Base-by-base conservation (phyloP, 1,139 yeast genomes). In the Taiozyma sp. region DNA sequence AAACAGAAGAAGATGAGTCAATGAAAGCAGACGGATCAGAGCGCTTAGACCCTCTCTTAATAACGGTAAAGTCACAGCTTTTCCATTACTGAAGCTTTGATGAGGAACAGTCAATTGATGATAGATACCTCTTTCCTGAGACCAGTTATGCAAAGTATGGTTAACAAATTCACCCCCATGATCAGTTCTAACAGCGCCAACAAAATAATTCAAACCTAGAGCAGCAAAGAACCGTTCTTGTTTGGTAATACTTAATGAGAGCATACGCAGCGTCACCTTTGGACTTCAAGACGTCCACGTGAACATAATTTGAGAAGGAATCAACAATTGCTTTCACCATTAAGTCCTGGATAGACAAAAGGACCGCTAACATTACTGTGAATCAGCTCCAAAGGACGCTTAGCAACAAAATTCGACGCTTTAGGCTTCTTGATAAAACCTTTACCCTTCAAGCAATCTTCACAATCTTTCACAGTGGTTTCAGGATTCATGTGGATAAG, bases 161-260 rank as follows among this genome's bases (percentile, higher is more conserved):
- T 44, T 44, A 19, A 35, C 32, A 35, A 44, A 37, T 28, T 44
- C 47, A 8, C 43, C 47, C 9, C 47, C 47, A 16, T 44, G 32
- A n/a, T 44, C 47, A 28, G 22, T 34, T 13, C 37, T 10, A 3
- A 34, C 37, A 13, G 37, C 37, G 4, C 37, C 37, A 34, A 34
- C 37, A 14, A 34, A 13, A 34, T 8, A 14, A 14, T 10, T 2
- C 6, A 5, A 34, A 14, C 37, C 19, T 4, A 8, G 4, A 14
- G 37, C 37, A 14, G 37, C 37, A 34, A 34, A 10, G 13, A 14
- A 34, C 8, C 37, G n/a, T 34, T 34, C 37, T 34, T 34, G 19
- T n/a, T 34, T 34, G 8, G 16, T 14, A 34, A 34, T 24, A 24
- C 26, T 24, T 24, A 24, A 24, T 24, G 26, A 24, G 26, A 24